Evolutionary conservation across 805 yeast species (phyloP).

Genomic region (Saturnispora sanitii): DNA sequence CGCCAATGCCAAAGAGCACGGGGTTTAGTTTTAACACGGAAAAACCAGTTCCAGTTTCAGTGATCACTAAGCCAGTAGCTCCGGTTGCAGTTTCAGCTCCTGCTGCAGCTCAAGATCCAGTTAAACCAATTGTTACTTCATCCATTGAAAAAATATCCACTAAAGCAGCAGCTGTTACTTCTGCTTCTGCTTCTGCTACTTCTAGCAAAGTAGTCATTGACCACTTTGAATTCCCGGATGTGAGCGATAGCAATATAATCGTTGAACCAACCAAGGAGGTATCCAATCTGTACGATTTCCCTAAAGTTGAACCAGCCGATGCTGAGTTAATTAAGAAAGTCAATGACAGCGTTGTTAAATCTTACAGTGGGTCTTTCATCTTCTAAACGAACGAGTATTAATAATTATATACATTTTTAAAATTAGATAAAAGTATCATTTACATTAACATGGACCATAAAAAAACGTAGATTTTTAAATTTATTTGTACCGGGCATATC

Average conservation of each 20-base stretch:
- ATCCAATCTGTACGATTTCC: not conserved
- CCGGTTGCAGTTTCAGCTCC: not conserved
- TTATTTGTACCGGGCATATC: no score
- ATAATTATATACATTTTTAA: no score
- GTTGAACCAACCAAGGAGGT: not conserved
- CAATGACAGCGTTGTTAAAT: not conserved
- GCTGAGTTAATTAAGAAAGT: not conserved
- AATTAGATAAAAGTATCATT: no score
- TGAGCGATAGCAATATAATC: constrained; percentile 2
- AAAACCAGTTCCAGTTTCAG: no score
- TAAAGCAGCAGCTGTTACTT: not conserved
- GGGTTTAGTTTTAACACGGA: not conserved
- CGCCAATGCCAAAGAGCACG: not conserved
- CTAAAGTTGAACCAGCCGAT: not conserved
- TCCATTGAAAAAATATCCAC: not conserved
- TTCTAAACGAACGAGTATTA: not conserved
- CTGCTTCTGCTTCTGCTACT: no score
- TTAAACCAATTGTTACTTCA: not conserved
- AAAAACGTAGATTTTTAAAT: no score
- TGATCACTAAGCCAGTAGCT: not conserved
- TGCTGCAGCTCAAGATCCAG: not conserved
- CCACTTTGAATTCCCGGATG: constrained; percentile 9
- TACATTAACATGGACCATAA: no score
- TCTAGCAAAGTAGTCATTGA: constrained; percentile 3
- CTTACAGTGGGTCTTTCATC: constrained; percentile 1